A percentile compares a stretch with the other conserved stretches of the same genome.
These are phyloP conservation scores for Boletellus ananas DNA, from an alignment of 768 basidiomycete genomes.

Conservation along the genomic window DNA sequence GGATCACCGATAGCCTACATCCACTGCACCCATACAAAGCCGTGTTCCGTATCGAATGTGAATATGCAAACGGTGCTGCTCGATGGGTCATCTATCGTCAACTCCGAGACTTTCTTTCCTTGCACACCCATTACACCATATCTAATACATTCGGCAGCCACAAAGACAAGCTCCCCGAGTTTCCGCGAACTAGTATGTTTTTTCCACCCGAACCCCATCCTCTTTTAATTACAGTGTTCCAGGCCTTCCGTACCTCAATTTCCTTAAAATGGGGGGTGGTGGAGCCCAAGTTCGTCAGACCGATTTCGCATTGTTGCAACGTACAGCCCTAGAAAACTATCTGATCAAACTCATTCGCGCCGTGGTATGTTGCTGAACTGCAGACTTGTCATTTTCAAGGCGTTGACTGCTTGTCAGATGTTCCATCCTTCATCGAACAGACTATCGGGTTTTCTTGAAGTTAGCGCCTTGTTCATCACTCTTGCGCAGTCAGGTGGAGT, in stretches of 20 bases:
- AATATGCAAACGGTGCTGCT: constrained; percentile 89
- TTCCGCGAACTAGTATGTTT: constrained; percentile 72
- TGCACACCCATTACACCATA: constrained; percentile 86
- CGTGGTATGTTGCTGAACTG: constrained; percentile 55
- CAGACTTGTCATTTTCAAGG: not conserved
- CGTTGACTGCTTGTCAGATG: constrained; percentile 54
- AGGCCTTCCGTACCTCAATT: constrained; percentile 88
- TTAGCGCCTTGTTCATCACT: constrained; percentile 80
- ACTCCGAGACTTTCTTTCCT: constrained; percentile 83
- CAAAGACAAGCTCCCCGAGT: constrained; percentile 81
- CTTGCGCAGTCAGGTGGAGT: constrained; percentile 78
- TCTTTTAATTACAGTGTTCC: not conserved
- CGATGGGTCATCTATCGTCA: constrained; percentile 97
- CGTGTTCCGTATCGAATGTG: constrained; percentile 90
- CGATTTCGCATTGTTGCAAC: constrained; percentile 79
- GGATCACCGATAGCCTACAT: constrained; percentile 82
- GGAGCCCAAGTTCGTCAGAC: constrained; percentile 52
- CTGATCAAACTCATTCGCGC: constrained; percentile 83
- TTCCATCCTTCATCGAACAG: constrained; percentile 92
- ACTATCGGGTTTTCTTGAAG: constrained; percentile 84
- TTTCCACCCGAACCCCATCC: not conserved
- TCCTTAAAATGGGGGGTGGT: constrained; percentile 63
- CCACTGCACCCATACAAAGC: constrained; percentile 73
- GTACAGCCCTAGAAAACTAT: constrained; percentile 83
- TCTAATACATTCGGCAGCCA: constrained; percentile 76